Conservation (phyloP, 2,329 filamentous ascomycete species). For the Colletotrichum acutatum region DNA sequence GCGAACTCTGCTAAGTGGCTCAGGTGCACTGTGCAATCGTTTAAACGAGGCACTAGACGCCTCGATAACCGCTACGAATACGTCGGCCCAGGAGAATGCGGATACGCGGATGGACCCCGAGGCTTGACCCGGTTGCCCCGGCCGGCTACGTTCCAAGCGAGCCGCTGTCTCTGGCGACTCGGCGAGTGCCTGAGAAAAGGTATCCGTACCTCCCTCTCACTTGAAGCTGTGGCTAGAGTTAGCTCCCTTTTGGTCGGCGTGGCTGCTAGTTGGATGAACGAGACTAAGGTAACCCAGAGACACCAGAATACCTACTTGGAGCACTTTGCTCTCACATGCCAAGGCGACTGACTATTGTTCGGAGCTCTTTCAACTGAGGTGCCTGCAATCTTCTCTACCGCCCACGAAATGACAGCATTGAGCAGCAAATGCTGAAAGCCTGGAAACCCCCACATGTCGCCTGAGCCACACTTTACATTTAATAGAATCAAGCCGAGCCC, state of each 20-base stretch:
- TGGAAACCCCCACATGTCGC: not conserved
- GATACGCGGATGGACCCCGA: not conserved
- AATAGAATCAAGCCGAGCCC: not conserved
- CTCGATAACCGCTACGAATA: not conserved
- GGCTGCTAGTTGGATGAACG: constrained; percentile 5
- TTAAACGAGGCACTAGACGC: not conserved
- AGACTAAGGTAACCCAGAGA: not conserved
- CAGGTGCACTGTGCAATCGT: not conserved
- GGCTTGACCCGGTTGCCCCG: not conserved
- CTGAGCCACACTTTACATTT: constrained; percentile 26
- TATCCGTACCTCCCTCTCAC: not conserved
- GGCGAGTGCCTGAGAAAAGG: not conserved
- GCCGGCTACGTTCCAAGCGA: not conserved
- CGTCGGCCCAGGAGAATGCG: not conserved
- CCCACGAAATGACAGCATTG: constrained; percentile 24
- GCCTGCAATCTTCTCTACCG: not conserved
- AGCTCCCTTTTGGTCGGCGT: not conserved
- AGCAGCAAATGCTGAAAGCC: constrained; percentile 3
- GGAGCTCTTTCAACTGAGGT: not conserved
- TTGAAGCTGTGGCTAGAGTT: not conserved
- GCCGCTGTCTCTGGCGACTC: not conserved
- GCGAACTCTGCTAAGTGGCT: not conserved
- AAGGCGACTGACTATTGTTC: not conserved
- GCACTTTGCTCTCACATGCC: not conserved
- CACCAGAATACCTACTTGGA: not conserved